These are phyloP conservation scores for Scleroderma bovista DNA, from an alignment of 768 basidiomycete genomes.

Conservation along the genomic window DNA sequence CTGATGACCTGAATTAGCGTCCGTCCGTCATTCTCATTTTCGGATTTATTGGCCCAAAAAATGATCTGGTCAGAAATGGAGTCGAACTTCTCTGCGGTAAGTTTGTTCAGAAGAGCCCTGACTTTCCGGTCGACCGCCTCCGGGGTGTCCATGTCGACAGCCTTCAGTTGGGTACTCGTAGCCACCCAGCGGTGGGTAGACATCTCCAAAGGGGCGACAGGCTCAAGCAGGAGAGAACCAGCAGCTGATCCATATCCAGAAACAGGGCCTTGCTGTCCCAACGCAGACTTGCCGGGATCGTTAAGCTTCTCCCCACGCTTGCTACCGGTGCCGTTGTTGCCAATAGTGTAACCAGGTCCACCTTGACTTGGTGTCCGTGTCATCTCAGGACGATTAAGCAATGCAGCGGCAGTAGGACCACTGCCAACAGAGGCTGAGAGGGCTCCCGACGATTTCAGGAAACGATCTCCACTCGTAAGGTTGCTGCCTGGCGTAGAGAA, in stretches of 20 bases:
- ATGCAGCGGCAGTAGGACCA: slow-evolving; percentile 35
- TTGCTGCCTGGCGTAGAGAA: slow-evolving; percentile 52
- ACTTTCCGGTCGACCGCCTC: slow-evolving; percentile 92
- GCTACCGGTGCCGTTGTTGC: slow-evolving; percentile 62
- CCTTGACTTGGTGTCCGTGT: slow-evolving; percentile 64
- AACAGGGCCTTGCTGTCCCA: slow-evolving; percentile 27
- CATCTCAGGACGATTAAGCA: slow-evolving; percentile 57
- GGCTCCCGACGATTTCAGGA: slow-evolving; percentile 33
- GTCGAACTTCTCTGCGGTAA: slow-evolving; percentile 95
- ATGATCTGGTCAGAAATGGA: slow-evolving; percentile 95
- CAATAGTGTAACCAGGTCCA: slow-evolving; percentile 44
- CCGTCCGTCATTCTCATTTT: slow-evolving; percentile 87
- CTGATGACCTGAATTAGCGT: slow-evolving; percentile 95
- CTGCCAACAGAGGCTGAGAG: slow-evolving; percentile 59
- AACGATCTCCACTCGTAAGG: slow-evolving; percentile 69
- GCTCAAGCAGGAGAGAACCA: slow-evolving; percentile 43
- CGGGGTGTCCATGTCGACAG: slow-evolving; percentile 59
- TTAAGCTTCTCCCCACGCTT: slow-evolving; percentile 78
- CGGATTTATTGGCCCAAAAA: slow-evolving; percentile 88
- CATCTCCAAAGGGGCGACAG: slow-evolving; percentile 68
- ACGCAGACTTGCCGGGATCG: slow-evolving; percentile 43
- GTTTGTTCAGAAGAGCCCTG: slow-evolving; percentile 86
- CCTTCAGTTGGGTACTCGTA: slow-evolving; percentile 37
- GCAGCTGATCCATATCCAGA: slow-evolving; percentile 24
- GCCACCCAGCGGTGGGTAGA: slow-evolving; percentile 85